These are phyloP conservation scores for Cystobasidium onofrii DNA, from an alignment of 768 basidiomycete species.

Conservation along the genomic window DNA sequence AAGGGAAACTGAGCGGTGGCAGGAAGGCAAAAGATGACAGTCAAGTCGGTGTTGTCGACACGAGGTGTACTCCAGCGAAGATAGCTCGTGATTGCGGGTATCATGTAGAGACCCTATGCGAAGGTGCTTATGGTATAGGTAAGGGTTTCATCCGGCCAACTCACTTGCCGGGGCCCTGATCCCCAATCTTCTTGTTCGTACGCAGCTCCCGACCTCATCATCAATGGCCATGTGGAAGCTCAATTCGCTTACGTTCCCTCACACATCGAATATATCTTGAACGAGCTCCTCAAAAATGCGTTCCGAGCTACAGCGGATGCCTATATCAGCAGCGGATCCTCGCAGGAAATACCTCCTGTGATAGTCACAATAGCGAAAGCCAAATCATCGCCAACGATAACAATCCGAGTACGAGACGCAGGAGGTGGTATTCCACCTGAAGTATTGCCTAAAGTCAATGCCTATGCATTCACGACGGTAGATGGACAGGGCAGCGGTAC, in stretches of 20 bases:
- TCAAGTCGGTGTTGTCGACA: constrained; percentile 64
- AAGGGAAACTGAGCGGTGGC: background rate
- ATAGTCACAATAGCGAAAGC: constrained; percentile 48
- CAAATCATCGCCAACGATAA: constrained; percentile 48
- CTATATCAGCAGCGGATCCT: constrained; percentile 49
- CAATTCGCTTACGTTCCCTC: constrained; percentile 67
- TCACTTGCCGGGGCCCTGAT: too few species aligned
- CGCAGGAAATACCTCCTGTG: constrained; percentile 51
- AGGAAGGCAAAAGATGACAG: constrained; percentile 39
- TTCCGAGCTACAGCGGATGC: constrained; percentile 82
- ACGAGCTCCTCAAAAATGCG: constrained; percentile 81
- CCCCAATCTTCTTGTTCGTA: too few species aligned
- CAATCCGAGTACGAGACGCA: constrained; percentile 71
- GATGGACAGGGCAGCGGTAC: background rate
- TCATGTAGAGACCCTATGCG: constrained; percentile 75
- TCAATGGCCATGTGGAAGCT: constrained; percentile 61
- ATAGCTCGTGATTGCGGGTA: constrained; percentile 72
- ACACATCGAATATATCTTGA: constrained; percentile 82
- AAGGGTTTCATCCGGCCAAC: too few species aligned
- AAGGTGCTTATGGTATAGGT: constrained; percentile 62
- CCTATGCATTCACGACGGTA: constrained; percentile 25
- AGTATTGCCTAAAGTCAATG: constrained; percentile 18
- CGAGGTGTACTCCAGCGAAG: constrained; percentile 59
- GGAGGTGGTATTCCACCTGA: constrained; percentile 63
- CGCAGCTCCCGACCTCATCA: constrained; percentile 55